These are phyloP conservation scores for Ophiostoma australiae DNA, from an alignment of 2,329 filamentous ascomycete genomes.

Conservation along the genomic window DNA sequence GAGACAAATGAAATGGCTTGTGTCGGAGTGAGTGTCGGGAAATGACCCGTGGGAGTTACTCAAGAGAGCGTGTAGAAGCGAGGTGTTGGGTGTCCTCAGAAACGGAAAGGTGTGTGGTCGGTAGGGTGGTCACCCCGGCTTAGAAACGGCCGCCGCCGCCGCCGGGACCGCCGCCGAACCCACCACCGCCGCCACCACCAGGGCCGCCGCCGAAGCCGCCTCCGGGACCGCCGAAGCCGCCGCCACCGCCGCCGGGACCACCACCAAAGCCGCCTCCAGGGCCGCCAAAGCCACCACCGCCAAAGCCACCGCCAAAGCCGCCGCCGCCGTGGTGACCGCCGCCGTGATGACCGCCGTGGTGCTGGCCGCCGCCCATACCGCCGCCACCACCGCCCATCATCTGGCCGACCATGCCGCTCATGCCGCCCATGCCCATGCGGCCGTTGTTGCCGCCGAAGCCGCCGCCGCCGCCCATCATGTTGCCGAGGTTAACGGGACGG, in stretches of 20 bases:
- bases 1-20: not conserved
- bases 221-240: not conserved
- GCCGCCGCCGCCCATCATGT: constrained; percentile 9
- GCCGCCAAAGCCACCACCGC: constrained; percentile 1
- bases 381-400: constrained; percentile 12
- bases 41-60: not conserved
- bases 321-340: constrained; percentile 14
- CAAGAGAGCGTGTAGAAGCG: not conserved
- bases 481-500: constrained; percentile 16
- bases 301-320: constrained; percentile 12
- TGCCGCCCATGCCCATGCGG: constrained; percentile 7
- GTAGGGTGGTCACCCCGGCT: not conserved
- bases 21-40: not conserved
- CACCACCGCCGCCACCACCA: constrained; percentile 15
- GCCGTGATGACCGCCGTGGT: constrained; percentile 2
- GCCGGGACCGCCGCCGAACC: constrained; percentile 2
- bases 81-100: not conserved
- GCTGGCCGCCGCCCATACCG: not conserved
- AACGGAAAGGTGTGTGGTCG: not conserved
- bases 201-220: not conserved
- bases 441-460: constrained; percentile 9
- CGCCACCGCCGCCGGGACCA: not conserved
- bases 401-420: constrained; percentile 8
- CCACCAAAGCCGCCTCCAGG: constrained; percentile 1
- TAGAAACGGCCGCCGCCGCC: constrained; percentile 11